Conservation (phyloP, 257 asterid species). For the Solanum arcanum region DNA sequence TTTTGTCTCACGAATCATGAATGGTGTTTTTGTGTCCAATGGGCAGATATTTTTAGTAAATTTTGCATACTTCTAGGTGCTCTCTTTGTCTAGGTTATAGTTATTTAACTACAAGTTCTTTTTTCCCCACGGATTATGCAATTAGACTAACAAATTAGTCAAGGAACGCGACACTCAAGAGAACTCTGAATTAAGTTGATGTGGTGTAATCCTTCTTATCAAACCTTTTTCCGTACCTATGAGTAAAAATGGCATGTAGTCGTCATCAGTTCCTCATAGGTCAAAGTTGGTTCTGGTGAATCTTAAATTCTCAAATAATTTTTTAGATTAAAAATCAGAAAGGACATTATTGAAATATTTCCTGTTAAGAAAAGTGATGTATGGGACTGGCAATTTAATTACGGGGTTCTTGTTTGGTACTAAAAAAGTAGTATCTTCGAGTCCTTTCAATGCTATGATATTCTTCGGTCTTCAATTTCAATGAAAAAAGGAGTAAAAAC, state of each 20-base stretch:
- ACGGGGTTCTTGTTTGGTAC: neutral
- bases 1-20: neutral
- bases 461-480: neutral
- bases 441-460: neutral
- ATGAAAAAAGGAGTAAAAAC: neutral
- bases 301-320: neutral
- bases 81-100: neutral
- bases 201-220: neutral
- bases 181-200: neutral
- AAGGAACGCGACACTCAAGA: fast-evolving
- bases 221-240: neutral
- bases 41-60: neutral
- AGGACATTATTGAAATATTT: neutral
- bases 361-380: neutral
- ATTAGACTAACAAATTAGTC: neutral
- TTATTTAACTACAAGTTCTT: neutral
- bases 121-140: neutral
- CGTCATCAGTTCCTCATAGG: neutral
- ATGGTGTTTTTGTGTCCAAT: neutral
- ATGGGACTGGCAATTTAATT: neutral
- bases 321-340: neutral
- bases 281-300: neutral
- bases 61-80: neutral
- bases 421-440: neutral
- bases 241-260: neutral